Conservation (phyloP, 257 asterid genomes). For the Salvia rosmarinus region DNA sequence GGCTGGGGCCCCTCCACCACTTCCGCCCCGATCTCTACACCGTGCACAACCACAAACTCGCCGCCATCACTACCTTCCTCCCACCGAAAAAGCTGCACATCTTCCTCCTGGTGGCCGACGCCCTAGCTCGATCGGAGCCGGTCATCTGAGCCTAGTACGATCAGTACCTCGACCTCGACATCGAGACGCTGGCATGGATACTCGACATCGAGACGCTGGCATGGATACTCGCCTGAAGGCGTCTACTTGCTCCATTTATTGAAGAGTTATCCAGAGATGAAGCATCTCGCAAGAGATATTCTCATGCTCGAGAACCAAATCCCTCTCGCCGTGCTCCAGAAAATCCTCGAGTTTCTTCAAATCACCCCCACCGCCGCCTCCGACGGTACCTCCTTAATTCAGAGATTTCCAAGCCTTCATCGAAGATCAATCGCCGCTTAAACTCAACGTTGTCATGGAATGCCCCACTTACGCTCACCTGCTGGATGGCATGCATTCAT, state of each 20-base stretch:
- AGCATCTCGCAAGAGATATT: constrained; percentile 32
- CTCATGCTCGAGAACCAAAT: constrained; percentile 58
- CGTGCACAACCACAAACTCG: constrained; percentile 38
- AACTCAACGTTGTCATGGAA: not conserved
- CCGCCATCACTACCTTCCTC: constrained; percentile 26
- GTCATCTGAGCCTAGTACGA: constrained; percentile 41
- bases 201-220: constrained; percentile 45
- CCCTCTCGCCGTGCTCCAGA: constrained; percentile 33
- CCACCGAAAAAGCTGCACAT: not conserved
- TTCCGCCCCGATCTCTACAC: constrained; percentile 40
- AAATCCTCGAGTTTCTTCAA: constrained; percentile 14
- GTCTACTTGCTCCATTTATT: constrained; percentile 41
- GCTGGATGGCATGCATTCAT: constrained; percentile 42
- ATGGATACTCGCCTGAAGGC: constrained; percentile 44
- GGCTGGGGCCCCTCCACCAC: constrained; percentile 54
- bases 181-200: constrained; percentile 40
- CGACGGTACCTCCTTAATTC: not conserved
- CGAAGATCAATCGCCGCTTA: constrained; percentile 41
- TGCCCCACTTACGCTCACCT: constrained; percentile 30
- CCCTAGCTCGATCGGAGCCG: constrained; percentile 36
- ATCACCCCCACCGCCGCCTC: not conserved
- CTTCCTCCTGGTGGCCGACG: constrained; percentile 6
- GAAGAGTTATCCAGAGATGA: not conserved
- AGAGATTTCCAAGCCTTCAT: constrained; percentile 18
- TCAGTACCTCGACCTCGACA: constrained; percentile 42